Base-by-base conservation (phyloP, 495 filamentous ascomycete species). In the Tricharina praecox region DNA sequence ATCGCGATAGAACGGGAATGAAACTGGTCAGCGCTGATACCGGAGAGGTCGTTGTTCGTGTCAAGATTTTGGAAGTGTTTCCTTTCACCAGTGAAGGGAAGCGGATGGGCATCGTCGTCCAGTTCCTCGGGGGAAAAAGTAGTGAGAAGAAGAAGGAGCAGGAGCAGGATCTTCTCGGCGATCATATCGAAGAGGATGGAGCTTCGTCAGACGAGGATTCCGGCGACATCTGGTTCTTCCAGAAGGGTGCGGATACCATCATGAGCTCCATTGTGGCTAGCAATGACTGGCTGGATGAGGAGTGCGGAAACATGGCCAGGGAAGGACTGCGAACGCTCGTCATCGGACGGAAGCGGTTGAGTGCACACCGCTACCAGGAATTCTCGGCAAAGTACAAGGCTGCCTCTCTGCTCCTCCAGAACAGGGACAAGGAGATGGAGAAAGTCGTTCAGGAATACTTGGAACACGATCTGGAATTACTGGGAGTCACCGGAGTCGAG, bases 201-300 rank as follows among this genome's bases (percentile, higher is more conserved):
- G 37, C 56, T 0, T 57, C 67, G 3, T 63, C 61, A 4, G 66
- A 68, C 11, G 61, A 66, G 9, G 65, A 62, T 18, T 67, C 66
- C 28, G 71, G 75, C 23, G 87, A 95, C 56, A 86, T 95, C 19
- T 96, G 90, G 85, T 99, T 99, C 64, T 99, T 85, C 56, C 86
- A 99, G 52, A 99, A 99, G 62, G 92, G 92, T 21, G 92, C 92
- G 4, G 92, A 99, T 61, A 96, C 92, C 0, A 86, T 96, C 36
- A 99, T 99, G 92, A 70, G 76, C 13, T 72, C 81, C 10, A 96
- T 99, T 51, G 92, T 99, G 23, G 82, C 79, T 11, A 73, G 85
- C 10, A 95, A 95, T 58, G 90, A 96, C 68, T 99, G 92, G 92
- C 74, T 99, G 2, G 92, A 96, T 48, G 92, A 99, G 58, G 92